Percentiles rank a stretch among this genome's conserved stretches.
These are phyloP conservation scores for Umbilicus rupestris DNA, from an alignment of 164 flowering plant species.

Conservation along the genomic window DNA sequence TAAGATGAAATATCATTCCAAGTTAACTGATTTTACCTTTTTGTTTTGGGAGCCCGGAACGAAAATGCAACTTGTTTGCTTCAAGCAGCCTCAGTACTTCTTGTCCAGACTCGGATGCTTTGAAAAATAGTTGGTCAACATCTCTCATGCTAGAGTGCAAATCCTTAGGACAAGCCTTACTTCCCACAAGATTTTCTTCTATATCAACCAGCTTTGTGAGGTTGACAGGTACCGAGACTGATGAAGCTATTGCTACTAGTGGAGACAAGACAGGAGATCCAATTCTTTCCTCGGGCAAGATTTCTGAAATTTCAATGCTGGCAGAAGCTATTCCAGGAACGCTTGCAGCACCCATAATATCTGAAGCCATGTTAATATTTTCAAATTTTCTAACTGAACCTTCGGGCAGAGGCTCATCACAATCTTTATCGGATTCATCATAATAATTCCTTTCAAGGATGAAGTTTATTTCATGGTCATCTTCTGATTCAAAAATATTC, in stretches of 20 bases:
- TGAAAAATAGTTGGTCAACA: conserved; percentile 58
- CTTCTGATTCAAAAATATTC: conserved; percentile 52
- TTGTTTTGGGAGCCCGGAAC: conserved; percentile 49
- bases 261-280: conserved; percentile 47
- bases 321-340: conserved; percentile 26
- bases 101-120: conserved; percentile 82
- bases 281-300: conserved; percentile 26
- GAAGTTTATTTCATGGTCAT: conserved; percentile 40
- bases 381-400: conserved; percentile 56
- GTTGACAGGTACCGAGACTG: conserved; percentile 12
- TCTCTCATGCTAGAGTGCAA: conserved; percentile 69
- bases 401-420: conserved; percentile 54
- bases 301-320: conserved; percentile 25
- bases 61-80: conserved; percentile 74
- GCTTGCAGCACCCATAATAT: conserved; percentile 17
- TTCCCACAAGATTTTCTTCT: neutral
- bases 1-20: neutral
- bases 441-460: conserved; percentile 28
- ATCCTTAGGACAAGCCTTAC: conserved; percentile 46
- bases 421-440: conserved; percentile 40
- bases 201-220: neutral
- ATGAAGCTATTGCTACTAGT: conserved; percentile 25
- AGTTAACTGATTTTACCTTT: conserved; percentile 30
- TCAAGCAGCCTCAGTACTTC: conserved; percentile 95
- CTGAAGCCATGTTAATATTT: conserved; percentile 38